These are phyloP conservation scores for Ehretia macrophylla DNA, from an alignment of 257 asterid species.

Conservation along the genomic window DNA sequence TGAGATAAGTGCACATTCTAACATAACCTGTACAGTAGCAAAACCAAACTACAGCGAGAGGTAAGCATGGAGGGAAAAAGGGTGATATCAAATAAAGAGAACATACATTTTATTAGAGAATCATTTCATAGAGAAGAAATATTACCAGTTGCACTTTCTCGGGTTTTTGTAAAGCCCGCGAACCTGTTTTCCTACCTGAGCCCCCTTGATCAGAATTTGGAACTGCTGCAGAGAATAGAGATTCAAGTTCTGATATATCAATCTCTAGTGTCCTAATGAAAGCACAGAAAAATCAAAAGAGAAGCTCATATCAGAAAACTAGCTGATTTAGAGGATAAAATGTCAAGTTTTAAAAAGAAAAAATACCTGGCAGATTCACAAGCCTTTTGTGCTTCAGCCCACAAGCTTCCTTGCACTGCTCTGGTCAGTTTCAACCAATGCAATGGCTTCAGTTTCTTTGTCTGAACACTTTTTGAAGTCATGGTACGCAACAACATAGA, in stretches of 20 bases:
- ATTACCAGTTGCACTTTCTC: conserved; percentile 95
- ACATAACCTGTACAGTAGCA: no score
- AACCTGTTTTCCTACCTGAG: conserved; percentile 50
- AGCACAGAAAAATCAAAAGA: conserved; percentile 6
- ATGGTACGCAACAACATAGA: conserved; percentile 46
- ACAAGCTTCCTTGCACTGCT: conserved; percentile 96
- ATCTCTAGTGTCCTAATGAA: conserved; percentile 82
- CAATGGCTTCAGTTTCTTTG: conserved; percentile 82
- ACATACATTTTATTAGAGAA: no score
- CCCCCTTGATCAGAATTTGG: conserved; percentile 50
- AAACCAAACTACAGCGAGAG: no score
- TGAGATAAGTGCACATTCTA: no score
- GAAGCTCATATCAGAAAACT: neutral
- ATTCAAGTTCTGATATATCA: conserved; percentile 87
- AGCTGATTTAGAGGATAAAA: neutral
- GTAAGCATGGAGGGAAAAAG: no score
- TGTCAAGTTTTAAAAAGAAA: conserved; percentile 13
- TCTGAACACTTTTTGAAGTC: conserved; percentile 43
- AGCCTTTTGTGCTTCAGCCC: conserved; percentile 91
- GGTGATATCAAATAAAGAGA: no score
- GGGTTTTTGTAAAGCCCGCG: conserved; percentile 57
- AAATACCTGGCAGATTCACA: conserved; percentile 76
- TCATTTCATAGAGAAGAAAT: neutral
- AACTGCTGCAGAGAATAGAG: conserved; percentile 83
- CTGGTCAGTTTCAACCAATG: conserved; percentile 89